Evolutionary conservation across 176 grass and related monocot genomes (phyloP).

Genomic region (Chrysopogon serrulatus): DNA sequence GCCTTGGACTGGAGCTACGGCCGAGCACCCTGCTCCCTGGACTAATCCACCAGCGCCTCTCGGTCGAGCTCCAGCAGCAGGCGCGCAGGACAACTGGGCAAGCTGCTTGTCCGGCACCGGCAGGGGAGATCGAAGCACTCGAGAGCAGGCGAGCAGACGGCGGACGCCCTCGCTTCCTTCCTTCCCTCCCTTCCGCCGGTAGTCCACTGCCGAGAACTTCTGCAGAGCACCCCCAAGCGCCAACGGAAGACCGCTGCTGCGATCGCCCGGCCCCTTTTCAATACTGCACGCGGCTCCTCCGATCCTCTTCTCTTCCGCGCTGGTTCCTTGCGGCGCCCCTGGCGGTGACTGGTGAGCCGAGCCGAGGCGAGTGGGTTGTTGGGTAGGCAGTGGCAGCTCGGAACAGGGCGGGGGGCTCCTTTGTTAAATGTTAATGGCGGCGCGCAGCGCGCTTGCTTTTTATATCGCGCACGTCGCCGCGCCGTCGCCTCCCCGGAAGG

Average conservation of each 20-base stretch:
- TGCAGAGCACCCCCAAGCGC: not conserved
- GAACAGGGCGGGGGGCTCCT: too few species aligned
- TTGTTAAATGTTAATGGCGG: too few species aligned
- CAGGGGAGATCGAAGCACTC: too few species aligned
- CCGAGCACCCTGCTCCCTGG: too few species aligned
- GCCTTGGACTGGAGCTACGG: too few species aligned
- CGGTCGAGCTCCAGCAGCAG: too few species aligned
- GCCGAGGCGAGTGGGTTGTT: not conserved
- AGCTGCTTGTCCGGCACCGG: too few species aligned
- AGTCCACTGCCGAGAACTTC: not conserved
- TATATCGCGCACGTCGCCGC: not conserved
- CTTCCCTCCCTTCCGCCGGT: not conserved
- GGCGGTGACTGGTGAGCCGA: not conserved
- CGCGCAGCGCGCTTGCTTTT: not conserved
- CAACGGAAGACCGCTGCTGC: not conserved
- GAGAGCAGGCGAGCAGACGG: not conserved
- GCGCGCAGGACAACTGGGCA: too few species aligned
- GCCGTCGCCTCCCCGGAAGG: not conserved
- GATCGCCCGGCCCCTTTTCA: not conserved
- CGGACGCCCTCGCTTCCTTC: not conserved
- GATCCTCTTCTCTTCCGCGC: too few species aligned
- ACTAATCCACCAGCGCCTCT: too few species aligned
- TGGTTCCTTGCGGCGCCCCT: not conserved
- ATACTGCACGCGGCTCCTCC: not conserved
- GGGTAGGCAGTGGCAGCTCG: not conserved